Conservation (phyloP, 345 rosid genomes). For the Eucalyptus leucophloia region DNA sequence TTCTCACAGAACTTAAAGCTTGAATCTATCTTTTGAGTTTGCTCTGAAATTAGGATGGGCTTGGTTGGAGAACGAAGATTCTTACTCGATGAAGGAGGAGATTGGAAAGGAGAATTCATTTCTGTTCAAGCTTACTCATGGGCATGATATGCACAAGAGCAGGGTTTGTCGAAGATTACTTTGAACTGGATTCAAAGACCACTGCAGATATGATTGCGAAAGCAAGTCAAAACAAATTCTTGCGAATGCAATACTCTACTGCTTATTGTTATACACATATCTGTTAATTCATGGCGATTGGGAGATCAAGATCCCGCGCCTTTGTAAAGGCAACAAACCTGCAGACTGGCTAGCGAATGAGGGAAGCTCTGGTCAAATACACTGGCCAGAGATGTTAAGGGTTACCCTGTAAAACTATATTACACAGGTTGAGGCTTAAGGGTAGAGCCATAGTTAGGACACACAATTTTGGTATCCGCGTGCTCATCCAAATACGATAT, state of each 20-base stretch:
- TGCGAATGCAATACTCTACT: not conserved
- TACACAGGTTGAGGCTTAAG: not conserved
- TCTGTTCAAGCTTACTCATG: not conserved
- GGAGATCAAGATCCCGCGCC: not conserved
- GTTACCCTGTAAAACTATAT: not conserved
- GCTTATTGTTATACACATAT: not conserved
- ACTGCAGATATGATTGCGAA: not conserved
- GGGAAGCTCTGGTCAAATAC: not conserved
- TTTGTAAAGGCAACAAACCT: not conserved
- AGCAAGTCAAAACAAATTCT: not conserved
- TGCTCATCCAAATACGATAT: constrained; percentile 34
- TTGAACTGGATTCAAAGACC: not conserved
- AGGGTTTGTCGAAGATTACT: not conserved
- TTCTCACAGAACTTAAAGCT: not conserved
- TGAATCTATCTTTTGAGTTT: not conserved
- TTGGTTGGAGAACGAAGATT: not conserved
- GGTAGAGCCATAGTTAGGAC: not conserved
- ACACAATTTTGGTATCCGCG: not conserved
- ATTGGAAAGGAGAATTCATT: not conserved
- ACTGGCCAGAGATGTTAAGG: not conserved
- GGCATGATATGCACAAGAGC: not conserved
- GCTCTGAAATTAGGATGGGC: not conserved
- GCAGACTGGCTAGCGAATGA: not conserved
- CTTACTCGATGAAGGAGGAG: not conserved
- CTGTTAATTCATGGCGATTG: not conserved